Percentiles rank a stretch among this genome's conserved stretches.
phyloP scores from a whole-genome alignment of 2,329 filamentous ascomycete genomes.

The Tolypocladium album region DNA sequence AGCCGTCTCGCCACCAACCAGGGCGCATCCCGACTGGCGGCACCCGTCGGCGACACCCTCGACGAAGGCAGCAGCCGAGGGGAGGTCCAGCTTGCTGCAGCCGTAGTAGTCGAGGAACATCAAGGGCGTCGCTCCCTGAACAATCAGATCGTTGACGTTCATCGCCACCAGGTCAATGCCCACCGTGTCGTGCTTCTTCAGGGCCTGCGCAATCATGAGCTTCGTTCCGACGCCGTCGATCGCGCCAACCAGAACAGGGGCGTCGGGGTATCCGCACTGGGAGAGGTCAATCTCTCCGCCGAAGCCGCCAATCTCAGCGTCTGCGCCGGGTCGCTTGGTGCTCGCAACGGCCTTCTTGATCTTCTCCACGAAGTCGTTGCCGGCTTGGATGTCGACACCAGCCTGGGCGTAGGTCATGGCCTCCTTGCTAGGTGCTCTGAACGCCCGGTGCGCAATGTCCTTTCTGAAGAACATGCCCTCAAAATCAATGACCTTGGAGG shows the following conservation, averaged over 20 bases:
- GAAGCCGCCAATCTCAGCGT: conserved; percentile 91
- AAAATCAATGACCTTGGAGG: conserved; percentile 59
- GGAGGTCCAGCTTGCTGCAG: conserved; percentile 75
- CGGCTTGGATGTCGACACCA: conserved; percentile 88
- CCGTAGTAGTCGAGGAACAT: conserved; percentile 99
- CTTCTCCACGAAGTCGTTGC: conserved; percentile 81
- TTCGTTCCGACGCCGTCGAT: conserved; percentile 97
- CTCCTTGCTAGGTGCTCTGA: conserved; percentile 35
- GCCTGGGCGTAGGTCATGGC: conserved; percentile 84
- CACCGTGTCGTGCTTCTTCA: conserved; percentile 85
- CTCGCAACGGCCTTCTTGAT: conserved; percentile 87
- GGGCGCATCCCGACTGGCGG: conserved; percentile 70
- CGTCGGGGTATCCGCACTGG: conserved; percentile 59
- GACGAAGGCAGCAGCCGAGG: conserved; percentile 74
- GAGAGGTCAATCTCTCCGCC: conserved; percentile 57
- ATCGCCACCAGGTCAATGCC: conserved; percentile 96
- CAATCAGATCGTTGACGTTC: conserved; percentile 97
- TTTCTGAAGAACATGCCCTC: conserved; percentile 84
- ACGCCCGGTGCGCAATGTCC: conserved; percentile 78
- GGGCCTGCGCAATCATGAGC: conserved; percentile 86
- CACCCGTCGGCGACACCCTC: conserved; percentile 85
- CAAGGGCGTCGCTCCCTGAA: conserved; percentile 87
- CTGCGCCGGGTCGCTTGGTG: conserved; percentile 75
- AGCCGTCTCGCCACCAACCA: conserved; percentile 95
- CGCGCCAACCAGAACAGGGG: conserved; percentile 79